phyloP scores from a whole-genome alignment of 2,329 filamentous ascomycete genomes.

The Aureobasidium sp. region DNA sequence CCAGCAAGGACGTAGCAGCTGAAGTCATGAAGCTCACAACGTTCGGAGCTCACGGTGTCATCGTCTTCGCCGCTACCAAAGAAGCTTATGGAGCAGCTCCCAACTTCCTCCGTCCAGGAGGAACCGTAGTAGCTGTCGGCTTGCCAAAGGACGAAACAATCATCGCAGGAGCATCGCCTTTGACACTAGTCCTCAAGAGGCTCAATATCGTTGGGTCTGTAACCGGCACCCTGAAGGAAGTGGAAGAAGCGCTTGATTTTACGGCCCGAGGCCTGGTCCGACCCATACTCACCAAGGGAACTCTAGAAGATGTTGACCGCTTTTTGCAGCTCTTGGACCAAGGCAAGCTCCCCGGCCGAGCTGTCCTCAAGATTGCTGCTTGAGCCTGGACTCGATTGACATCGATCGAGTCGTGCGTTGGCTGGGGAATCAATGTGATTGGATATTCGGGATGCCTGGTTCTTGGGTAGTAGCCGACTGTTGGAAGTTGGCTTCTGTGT shows the following conservation, averaged over 20 bases:
- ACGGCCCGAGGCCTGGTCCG: conserved; percentile 35
- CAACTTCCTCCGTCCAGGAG: conserved; percentile 27
- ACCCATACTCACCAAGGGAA: conserved; percentile 33
- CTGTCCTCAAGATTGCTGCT: conserved; percentile 32
- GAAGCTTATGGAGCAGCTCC: conserved; percentile 30
- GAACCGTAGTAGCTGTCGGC: conserved; percentile 32
- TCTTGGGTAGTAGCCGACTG: not conserved
- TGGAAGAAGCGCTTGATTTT: conserved; percentile 39
- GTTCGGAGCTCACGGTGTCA: conserved; percentile 31
- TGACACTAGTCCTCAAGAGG: conserved; percentile 32
- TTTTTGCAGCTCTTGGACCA: conserved; percentile 33
- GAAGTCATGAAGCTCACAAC: conserved; percentile 30
- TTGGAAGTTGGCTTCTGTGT: not conserved
- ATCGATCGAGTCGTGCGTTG: not conserved
- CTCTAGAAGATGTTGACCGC: conserved; percentile 31
- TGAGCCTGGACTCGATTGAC: not conserved
- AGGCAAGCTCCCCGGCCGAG: conserved; percentile 34
- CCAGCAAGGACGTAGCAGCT: conserved; percentile 27
- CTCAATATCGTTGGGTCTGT: conserved; percentile 37
- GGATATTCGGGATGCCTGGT: not conserved
- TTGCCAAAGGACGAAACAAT: conserved; percentile 27
- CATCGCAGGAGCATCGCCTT: conserved; percentile 32
- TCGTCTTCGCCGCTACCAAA: conserved; percentile 31
- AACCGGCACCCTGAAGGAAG: conserved; percentile 37
- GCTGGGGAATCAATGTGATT: not conserved